Conservation (phyloP, 2,329 filamentous ascomycete genomes). For the Ceratocystis lukuohia region DNA sequence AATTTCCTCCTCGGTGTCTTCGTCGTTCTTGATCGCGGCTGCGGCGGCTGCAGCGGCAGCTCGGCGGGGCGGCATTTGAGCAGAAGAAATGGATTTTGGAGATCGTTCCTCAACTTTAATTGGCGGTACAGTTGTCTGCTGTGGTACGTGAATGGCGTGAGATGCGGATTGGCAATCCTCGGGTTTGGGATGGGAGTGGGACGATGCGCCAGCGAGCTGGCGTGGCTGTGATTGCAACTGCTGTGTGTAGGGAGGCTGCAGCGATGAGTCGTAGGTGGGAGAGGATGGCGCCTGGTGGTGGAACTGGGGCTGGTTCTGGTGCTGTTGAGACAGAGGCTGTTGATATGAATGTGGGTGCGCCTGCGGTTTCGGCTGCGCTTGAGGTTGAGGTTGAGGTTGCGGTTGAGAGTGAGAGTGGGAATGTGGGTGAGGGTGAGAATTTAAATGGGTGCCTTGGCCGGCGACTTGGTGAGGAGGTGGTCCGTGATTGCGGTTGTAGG, state of each 20-base stretch:
- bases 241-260: constrained; percentile 20
- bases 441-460: not conserved
- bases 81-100: constrained; percentile 12
- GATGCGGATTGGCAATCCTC: not conserved
- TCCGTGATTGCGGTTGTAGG: not conserved
- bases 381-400: constrained; percentile 23
- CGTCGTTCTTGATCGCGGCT: constrained; percentile 20
- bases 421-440: not conserved
- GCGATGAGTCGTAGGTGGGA: constrained; percentile 20
- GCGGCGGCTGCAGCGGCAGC: constrained; percentile 23
- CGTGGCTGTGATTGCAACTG: constrained; percentile 19
- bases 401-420: constrained; percentile 2
- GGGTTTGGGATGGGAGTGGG: constrained; percentile 10
- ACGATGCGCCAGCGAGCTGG: constrained; percentile 14
- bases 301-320: not conserved
- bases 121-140: not conserved
- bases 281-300: not conserved
- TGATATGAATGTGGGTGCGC: constrained; percentile 15
- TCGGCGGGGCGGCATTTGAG: constrained; percentile 28
- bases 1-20: constrained; percentile 31
- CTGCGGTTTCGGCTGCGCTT: constrained; percentile 20
- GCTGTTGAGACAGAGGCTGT: not conserved
- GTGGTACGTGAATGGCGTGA: not conserved
- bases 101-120: constrained; percentile 17
- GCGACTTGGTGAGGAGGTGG: not conserved